A percentile compares a stretch with the other conserved stretches of the same genome.
Conservation (phyloP, 192 early-diverging fungal species). For the Glomus cerebriforme region DNA sequence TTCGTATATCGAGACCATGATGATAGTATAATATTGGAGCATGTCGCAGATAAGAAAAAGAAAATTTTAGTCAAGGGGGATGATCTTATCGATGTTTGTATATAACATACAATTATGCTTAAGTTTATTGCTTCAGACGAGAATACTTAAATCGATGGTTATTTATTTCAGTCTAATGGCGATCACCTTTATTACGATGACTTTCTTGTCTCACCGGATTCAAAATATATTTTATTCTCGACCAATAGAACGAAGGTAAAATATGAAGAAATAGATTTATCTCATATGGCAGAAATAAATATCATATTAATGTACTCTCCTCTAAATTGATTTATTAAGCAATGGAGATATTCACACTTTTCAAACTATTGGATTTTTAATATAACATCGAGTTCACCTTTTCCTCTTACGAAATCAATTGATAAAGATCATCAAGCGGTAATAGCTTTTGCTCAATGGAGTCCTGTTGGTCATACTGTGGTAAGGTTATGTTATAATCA, state of each 20-base stretch:
- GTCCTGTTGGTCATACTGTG: constrained; percentile 73
- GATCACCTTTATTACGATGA: constrained; percentile 20
- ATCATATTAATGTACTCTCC: background rate
- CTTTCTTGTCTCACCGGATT: constrained; percentile 74
- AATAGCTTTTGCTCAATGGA: constrained; percentile 75
- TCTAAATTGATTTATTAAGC: too few species aligned
- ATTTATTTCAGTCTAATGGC: background rate
- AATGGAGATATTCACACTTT: constrained; percentile 85
- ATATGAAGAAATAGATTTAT: background rate
- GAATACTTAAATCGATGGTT: background rate
- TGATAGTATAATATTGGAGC: constrained; percentile 22
- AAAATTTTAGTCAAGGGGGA: constrained; percentile 20
- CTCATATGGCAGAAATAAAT: background rate
- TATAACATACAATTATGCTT: background rate
- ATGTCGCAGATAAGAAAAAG: constrained; percentile 11
- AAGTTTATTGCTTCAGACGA: background rate
- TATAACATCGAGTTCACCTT: constrained; percentile 56
- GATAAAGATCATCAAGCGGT: constrained; percentile 46
- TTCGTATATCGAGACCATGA: constrained; percentile 18
- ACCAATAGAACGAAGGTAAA: constrained; percentile 62
- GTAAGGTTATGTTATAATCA: constrained; percentile 38
- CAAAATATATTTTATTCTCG: constrained; percentile 74
- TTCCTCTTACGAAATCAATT: constrained; percentile 55
- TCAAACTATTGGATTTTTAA: constrained; percentile 83
- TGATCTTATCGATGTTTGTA: constrained; percentile 13